Evolutionary conservation across 2,329 filamentous ascomycete species (phyloP), one percentile per base, ranked within the genome.

Genomic region (Cordyceps cateniannulata): DNA sequence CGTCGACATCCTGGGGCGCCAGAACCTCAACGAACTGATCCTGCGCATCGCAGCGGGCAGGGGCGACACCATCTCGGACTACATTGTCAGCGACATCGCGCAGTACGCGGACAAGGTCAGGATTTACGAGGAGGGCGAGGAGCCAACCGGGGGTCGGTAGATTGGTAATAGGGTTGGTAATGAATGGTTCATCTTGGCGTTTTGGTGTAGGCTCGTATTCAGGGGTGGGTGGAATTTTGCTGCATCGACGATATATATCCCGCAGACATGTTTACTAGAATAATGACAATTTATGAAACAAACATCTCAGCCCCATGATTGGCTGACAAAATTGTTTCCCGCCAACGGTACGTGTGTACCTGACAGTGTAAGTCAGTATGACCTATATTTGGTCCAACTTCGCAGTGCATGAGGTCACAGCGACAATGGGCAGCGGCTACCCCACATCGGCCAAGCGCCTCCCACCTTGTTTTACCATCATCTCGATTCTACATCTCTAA

Each of bases 1-100:
- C 70, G 95, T 99, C 55, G 95, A 99, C 71, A 99, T 99, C 62
- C 80, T 99, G 3, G 95, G 95, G 1, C 81, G 95, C 32, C 87
- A 92, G 66, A 91, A 86, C 35, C 80, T 99, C 27, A 99, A 99
- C 69, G 95, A 99, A 73, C 77, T 98, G 54, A 88, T 99, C 52
- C 75, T 99, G 62, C 82, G 87, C 57, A 88, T 99, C 10, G 95
- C 91, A 0, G 92, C 91, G 0, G 95, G 95, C 0, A 86, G 85
- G 66, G 95, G 95, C 5, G 83, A 93, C 62, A 80, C 85, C 29
- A 93, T 99, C 65, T 79, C 88, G 53, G 85, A 96, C 63, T 85
- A 83, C 51, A 85, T 96, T 24, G 81, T 90, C 58, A 96, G 91
- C 65, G 88, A 90, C 63, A 98, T 99, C 63, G 77, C 75, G 40